phyloP scores from a whole-genome alignment of 768 basidiomycete species.

The Auricularia cornea region DNA sequence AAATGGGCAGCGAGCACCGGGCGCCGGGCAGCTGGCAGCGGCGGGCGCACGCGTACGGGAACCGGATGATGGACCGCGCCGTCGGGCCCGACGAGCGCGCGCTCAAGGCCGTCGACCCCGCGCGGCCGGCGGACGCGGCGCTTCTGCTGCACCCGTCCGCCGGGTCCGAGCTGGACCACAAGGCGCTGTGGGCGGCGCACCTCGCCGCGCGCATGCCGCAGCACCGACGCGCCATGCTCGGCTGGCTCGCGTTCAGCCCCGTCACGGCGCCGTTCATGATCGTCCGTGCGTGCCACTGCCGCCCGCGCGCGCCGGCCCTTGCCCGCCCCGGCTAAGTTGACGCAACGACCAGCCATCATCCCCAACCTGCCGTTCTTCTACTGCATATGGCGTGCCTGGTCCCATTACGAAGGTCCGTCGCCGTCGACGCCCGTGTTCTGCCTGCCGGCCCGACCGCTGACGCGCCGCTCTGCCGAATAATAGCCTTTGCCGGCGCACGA shows the following conservation, averaged over 20 bases:
- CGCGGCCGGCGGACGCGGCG: slow-evolving; percentile 17
- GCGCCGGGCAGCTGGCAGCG: slow-evolving; percentile 61
- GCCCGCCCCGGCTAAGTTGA: not conserved
- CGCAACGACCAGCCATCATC: slow-evolving; percentile 48
- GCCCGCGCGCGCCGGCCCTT: too few relatives aligned
- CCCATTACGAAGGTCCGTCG: slow-evolving; percentile 41
- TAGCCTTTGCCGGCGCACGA: slow-evolving; percentile 65
- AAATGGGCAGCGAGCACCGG: slow-evolving; percentile 49
- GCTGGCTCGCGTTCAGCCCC: slow-evolving; percentile 60
- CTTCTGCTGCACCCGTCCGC: not conserved
- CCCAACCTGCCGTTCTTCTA: slow-evolving; percentile 84
- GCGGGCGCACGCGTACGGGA: slow-evolving; percentile 53
- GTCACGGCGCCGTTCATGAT: slow-evolving; percentile 69
- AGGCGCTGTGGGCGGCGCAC: slow-evolving; percentile 3
- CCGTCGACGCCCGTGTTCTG: too few relatives aligned
- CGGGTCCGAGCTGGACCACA: not conserved
- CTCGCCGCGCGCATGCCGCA: slow-evolving; percentile 48
- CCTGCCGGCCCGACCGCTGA: not conserved
- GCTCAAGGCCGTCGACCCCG: slow-evolving; percentile 63
- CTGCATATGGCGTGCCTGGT: slow-evolving; percentile 79
- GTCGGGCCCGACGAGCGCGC: slow-evolving; percentile 74
- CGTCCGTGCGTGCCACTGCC: slow-evolving; percentile 63
- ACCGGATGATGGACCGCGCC: slow-evolving; percentile 58
- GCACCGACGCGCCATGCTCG: slow-evolving; percentile 57
- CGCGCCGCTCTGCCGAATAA: not conserved